Conservation (phyloP, 169 alveolate species). For the Eimeria necatrix region DNA sequence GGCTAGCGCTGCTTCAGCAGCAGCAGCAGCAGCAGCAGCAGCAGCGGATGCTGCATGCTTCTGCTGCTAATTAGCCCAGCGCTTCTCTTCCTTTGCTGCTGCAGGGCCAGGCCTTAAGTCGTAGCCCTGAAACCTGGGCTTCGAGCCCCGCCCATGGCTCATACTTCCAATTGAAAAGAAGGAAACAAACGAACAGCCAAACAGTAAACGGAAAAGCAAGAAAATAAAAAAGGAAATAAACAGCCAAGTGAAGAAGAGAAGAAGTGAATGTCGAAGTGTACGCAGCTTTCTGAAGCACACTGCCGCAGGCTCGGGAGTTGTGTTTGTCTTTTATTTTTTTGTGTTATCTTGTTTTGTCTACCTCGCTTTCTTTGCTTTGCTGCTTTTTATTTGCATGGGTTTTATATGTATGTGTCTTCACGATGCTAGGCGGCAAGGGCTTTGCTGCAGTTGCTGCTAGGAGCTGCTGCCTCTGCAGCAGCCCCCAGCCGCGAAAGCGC, state of each 20-base stretch:
- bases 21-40: background rate
- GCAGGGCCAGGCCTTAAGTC: conserved; percentile 90
- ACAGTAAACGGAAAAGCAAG: conserved; percentile 81
- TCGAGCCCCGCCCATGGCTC: conserved; percentile 83
- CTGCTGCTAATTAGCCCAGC: background rate
- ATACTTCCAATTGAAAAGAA: conserved; percentile 84
- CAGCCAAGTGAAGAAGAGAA: background rate
- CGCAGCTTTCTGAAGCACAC: too few relatives aligned
- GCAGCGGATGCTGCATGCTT: background rate
- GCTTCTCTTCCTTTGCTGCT: background rate
- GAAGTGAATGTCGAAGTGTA: too few relatives aligned
- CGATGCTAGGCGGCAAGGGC: background rate
- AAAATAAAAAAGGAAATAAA: background rate
- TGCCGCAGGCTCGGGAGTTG: conserved; percentile 6
- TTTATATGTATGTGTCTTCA: background rate
- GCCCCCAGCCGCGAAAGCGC: background rate
- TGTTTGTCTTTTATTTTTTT: too few relatives aligned
- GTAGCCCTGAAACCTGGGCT: conserved; percentile 79
- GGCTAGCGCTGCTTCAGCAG: background rate
- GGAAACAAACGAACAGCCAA: conserved; percentile 78
- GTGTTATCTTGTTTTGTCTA: background rate
- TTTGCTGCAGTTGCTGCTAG: background rate
- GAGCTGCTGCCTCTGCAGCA: background rate
- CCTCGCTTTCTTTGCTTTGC: background rate
- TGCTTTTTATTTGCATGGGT: background rate